These are phyloP conservation scores for Adansonia rubrostipa DNA, from an alignment of 441 rosid species.

Conservation along the genomic window DNA sequence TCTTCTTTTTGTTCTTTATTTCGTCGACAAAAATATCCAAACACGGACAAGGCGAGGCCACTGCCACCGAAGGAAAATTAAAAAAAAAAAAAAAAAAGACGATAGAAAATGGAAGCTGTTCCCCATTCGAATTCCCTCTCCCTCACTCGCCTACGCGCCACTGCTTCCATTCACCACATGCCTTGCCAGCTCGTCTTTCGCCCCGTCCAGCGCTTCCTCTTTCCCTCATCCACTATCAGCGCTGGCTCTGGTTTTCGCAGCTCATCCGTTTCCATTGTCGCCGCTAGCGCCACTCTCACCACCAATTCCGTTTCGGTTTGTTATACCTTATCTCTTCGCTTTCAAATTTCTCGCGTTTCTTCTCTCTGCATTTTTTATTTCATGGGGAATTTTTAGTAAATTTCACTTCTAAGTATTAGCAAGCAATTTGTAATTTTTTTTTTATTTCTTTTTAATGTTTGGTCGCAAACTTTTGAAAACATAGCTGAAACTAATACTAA, in stretches of 20 bases:
- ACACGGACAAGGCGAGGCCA: slow-evolving; percentile 20
- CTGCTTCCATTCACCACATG: slow-evolving; percentile 31
- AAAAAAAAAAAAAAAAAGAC: not conserved
- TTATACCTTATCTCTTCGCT: slow-evolving; percentile 20
- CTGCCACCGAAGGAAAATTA: not conserved
- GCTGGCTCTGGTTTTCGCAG: slow-evolving; percentile 32
- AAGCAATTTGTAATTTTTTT: not conserved
- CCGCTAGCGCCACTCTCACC: slow-evolving; percentile 49
- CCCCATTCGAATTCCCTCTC: slow-evolving; percentile 39
- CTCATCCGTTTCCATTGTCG: slow-evolving; percentile 37
- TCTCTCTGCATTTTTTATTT: not conserved
- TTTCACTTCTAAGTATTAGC: not conserved
- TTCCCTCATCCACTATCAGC: slow-evolving; percentile 32
- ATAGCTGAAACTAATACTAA: slow-evolving; percentile 4
- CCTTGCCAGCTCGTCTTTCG: slow-evolving; percentile 37
- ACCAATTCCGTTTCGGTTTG: slow-evolving; percentile 57
- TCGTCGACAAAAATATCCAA: slow-evolving; percentile 10
- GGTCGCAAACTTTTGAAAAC: not conserved
- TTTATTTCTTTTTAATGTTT: not conserved
- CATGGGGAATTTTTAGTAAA: not conserved
- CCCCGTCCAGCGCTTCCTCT: slow-evolving; percentile 25
- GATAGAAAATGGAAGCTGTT: slow-evolving; percentile 53
- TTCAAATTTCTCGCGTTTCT: not conserved
- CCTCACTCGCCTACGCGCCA: slow-evolving; percentile 39
- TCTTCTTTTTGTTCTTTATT: not conserved